These are phyloP conservation scores for Phialocephala sp. DNA, from an alignment of 2,329 filamentous ascomycete species.

Conservation along the genomic window DNA sequence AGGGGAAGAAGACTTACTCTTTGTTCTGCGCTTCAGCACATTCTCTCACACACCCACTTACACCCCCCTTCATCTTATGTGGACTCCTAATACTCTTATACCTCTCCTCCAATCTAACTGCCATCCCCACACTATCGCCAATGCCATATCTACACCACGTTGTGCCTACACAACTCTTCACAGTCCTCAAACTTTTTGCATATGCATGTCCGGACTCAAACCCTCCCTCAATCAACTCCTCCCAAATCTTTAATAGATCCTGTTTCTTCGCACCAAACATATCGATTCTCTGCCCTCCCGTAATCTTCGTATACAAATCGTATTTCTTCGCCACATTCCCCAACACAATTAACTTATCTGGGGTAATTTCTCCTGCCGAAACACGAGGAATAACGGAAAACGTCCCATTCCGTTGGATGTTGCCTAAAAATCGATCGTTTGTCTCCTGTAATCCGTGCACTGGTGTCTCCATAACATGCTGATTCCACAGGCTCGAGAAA, in stretches of 20 bases:
- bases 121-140: conserved; percentile 90
- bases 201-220: conserved; percentile 94
- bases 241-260: conserved; percentile 83
- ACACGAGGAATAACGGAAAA: conserved; percentile 88
- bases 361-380: conserved; percentile 84
- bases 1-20: conserved; percentile 60
- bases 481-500: conserved; percentile 81
- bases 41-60: conserved; percentile 89
- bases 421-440: conserved; percentile 86
- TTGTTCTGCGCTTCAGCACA: conserved; percentile 93
- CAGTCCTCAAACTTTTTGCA: conserved; percentile 84
- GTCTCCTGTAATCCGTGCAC: conserved; percentile 84
- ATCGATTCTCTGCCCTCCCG: conserved; percentile 88
- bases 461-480: conserved; percentile 75
- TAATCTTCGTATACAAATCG: conserved; percentile 88
- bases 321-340: conserved; percentile 86
- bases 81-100: conserved; percentile 91
- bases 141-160: conserved; percentile 92
- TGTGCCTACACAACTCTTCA: conserved; percentile 90
- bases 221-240: conserved; percentile 77
- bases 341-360: conserved; percentile 83
- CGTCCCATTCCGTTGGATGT: conserved; percentile 90
- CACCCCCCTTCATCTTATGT: conserved; percentile 90
- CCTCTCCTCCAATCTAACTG: conserved; percentile 82
- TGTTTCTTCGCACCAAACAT: conserved; percentile 92